phyloP scores from a whole-genome alignment of 2,329 filamentous ascomycete species.

The Pestalotiopsis sp. region DNA sequence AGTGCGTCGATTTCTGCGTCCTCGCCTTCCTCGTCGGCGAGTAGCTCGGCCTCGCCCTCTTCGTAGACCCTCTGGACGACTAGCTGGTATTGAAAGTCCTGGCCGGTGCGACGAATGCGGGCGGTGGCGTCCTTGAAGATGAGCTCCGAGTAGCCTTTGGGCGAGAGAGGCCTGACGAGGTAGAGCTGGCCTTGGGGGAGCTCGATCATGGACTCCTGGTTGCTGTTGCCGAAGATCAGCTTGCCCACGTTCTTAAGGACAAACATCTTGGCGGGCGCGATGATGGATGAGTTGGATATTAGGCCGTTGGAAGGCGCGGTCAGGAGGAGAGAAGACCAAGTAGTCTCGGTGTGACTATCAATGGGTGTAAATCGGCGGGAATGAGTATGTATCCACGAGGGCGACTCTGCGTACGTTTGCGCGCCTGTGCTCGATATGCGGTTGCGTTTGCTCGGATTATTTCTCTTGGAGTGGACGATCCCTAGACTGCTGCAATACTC shows the following conservation, averaged over 20 bases:
- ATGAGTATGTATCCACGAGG: too few relatives aligned
- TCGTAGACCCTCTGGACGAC: slow-evolving; percentile 96
- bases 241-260: slow-evolving; percentile 67
- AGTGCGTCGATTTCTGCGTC: slow-evolving; percentile 78
- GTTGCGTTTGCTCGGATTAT: too few relatives aligned
- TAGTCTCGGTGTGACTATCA: too few relatives aligned
- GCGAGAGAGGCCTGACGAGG: slow-evolving; percentile 90
- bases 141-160: slow-evolving; percentile 97
- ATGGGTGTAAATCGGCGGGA: too few relatives aligned
- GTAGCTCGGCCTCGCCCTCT: slow-evolving; percentile 90
- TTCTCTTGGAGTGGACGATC: too few relatives aligned
- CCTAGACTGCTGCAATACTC: too few relatives aligned
- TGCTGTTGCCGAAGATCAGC: slow-evolving; percentile 83
- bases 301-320: background rate
- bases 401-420: too few relatives aligned
- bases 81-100: slow-evolving; percentile 96
- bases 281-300: background rate
- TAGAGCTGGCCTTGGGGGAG: slow-evolving; percentile 96
- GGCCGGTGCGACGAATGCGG: slow-evolving; percentile 87
- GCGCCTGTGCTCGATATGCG: too few relatives aligned
- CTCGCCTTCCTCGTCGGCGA: slow-evolving; percentile 87
- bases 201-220: slow-evolving; percentile 91
- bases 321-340: background rate
- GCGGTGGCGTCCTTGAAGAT: slow-evolving; percentile 98
- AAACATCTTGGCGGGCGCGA: slow-evolving; percentile 35